A percentile compares a stretch with the other conserved stretches of the same genome.
Conservation (phyloP, 495 filamentous ascomycete species). For the Penicillium salamii region DNA sequence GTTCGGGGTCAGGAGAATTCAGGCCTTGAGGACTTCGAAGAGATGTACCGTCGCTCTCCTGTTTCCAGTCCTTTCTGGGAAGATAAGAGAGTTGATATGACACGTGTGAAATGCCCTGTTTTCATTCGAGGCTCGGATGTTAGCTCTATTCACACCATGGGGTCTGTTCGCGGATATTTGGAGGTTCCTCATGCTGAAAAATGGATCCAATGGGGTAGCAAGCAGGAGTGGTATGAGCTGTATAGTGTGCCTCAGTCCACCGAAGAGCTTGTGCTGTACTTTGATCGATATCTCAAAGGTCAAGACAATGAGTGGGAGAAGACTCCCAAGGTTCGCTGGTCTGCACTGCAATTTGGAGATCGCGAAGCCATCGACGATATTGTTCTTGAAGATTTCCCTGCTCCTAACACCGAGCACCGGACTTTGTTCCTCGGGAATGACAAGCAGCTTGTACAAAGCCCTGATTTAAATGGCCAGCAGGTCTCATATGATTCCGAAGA, state of each 20-base stretch:
- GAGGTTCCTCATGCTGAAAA: constrained; percentile 19
- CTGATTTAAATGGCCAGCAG: neutral
- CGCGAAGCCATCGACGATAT: constrained; percentile 21
- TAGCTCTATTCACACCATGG: constrained; percentile 35
- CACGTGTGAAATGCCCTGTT: constrained; percentile 18
- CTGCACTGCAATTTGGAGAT: constrained; percentile 25
- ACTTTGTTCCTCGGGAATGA: constrained; percentile 17
- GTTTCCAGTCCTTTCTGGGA: constrained; percentile 25
- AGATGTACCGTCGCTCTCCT: constrained; percentile 27
- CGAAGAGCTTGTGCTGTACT: constrained; percentile 33
- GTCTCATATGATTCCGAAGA: constrained; percentile 26
- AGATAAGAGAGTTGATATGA: constrained; percentile 25
- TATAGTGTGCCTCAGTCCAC: constrained; percentile 20
- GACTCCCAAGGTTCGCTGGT: constrained; percentile 35
- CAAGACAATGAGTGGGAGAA: constrained; percentile 40
- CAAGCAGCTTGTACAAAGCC: neutral
- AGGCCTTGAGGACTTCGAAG: constrained; percentile 29
- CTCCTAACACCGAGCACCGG: constrained; percentile 28
- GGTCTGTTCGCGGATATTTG: constrained; percentile 33
- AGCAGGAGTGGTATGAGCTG: constrained; percentile 44
- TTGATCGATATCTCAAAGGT: constrained; percentile 38
- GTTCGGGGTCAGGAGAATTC: constrained; percentile 21
- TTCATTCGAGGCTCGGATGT: constrained; percentile 26
- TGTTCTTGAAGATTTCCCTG: constrained; percentile 30
- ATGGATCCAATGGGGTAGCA: constrained; percentile 30